Conservation (phyloP, 192 early-diverging fungal genomes). For the Dissophora ornata region DNA sequence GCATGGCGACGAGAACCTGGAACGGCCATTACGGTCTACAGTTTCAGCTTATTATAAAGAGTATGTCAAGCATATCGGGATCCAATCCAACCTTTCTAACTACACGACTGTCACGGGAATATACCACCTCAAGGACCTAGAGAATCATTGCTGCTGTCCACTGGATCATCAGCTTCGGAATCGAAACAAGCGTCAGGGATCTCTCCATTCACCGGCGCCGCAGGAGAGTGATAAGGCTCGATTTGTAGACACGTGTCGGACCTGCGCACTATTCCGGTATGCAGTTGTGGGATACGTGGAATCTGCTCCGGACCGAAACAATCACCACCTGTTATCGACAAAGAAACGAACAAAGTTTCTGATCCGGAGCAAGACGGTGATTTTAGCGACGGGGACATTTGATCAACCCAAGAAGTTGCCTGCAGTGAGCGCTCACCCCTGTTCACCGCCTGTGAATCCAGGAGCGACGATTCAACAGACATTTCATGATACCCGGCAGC, state of each 20-base stretch:
- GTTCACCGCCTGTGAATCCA: slow-evolving; percentile 14
- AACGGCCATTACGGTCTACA: slow-evolving; percentile 40
- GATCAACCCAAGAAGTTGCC: slow-evolving; percentile 50
- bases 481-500: slow-evolving; percentile 47
- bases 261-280: slow-evolving; percentile 30
- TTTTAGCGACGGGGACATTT: slow-evolving; percentile 49
- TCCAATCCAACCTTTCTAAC: slow-evolving; percentile 41
- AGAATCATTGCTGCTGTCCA: slow-evolving; percentile 38
- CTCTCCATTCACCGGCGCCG: neutral
- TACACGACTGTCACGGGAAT: slow-evolving; percentile 36
- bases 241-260: neutral
- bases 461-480: slow-evolving; percentile 36
- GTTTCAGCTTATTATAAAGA: slow-evolving; percentile 51
- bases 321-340: neutral
- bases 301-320: neutral
- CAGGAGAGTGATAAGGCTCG: neutral
- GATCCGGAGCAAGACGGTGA: slow-evolving; percentile 31
- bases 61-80: slow-evolving; percentile 23
- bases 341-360: slow-evolving; percentile 26
- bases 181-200: neutral
- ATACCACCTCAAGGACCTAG: slow-evolving; percentile 45
- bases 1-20: slow-evolving; percentile 12
- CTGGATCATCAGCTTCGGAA: slow-evolving; percentile 12
- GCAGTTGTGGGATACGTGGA: slow-evolving; percentile 38
- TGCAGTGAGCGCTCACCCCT: slow-evolving; percentile 30